phyloP scores from a whole-genome alignment of 805 yeast species.

The Metschnikowia cubensis region DNA sequence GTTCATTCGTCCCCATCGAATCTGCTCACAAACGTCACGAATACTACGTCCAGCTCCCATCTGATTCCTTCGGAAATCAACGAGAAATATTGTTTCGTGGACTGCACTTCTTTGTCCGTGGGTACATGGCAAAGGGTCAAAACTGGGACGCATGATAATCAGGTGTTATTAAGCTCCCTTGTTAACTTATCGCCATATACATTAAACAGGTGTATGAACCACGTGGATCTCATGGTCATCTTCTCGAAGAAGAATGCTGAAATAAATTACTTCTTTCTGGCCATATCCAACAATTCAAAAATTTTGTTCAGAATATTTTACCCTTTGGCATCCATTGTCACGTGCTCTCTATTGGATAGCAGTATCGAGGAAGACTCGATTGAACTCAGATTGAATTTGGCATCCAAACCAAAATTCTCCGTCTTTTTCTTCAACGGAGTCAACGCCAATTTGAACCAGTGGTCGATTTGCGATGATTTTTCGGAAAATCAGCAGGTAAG shows the following conservation, averaged over 20 bases:
- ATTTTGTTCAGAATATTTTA: constrained; percentile 70
- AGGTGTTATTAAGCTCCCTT: constrained; percentile 42
- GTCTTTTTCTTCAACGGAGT: constrained; percentile 64
- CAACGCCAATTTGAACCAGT: constrained; percentile 53
- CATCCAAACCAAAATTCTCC: constrained; percentile 71
- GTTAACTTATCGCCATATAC: constrained; percentile 65
- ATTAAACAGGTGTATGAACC: constrained; percentile 57
- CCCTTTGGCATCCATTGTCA: constrained; percentile 57
- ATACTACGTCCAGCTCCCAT: constrained; percentile 16
- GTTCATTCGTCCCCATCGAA: constrained; percentile 24
- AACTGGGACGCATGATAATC: constrained; percentile 50
- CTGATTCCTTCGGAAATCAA: constrained; percentile 51
- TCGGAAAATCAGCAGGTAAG: constrained; percentile 81
- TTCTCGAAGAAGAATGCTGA: constrained; percentile 68
- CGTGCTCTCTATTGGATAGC: constrained; percentile 54
- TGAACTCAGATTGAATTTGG: constrained; percentile 48
- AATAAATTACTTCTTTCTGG: constrained; percentile 74
- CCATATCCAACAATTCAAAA: constrained; percentile 62
- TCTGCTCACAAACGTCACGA: constrained; percentile 14
- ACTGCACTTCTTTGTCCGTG: constrained; percentile 63
- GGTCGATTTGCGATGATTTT: constrained; percentile 82
- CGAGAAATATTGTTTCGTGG: constrained; percentile 68
- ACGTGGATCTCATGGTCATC: constrained; percentile 68
- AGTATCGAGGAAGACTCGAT: constrained; percentile 35
- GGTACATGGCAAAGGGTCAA: constrained; percentile 80